Evolutionary conservation across 2,329 filamentous ascomycete genomes (phyloP).

Genomic region (Botryosphaeria dothidea): DNA sequence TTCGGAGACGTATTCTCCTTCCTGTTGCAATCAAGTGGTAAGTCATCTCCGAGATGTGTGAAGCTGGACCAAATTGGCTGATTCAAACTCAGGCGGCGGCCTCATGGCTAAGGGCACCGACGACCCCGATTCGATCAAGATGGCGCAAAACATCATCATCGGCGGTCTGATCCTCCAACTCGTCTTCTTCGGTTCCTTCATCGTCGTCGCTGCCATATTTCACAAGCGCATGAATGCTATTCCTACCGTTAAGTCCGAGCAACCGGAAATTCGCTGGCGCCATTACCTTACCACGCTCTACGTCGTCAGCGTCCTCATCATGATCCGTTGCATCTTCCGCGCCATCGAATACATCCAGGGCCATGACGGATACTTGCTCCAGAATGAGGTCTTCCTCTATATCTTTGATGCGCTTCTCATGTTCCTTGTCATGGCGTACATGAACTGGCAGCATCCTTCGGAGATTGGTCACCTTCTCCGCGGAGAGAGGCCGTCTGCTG

Average conservation of each 20-base stretch:
- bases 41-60: neutral
- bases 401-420: constrained; percentile 51
- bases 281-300: constrained; percentile 48
- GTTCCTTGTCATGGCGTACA: constrained; percentile 44
- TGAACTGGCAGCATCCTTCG: constrained; percentile 41
- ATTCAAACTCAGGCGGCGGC: neutral
- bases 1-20: constrained; percentile 45
- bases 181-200: constrained; percentile 34
- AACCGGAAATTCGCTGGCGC: constrained; percentile 26
- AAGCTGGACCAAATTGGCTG: neutral
- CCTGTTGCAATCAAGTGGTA: constrained; percentile 36
- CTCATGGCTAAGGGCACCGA: constrained; percentile 2
- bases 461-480: constrained; percentile 24
- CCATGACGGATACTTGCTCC: constrained; percentile 45
- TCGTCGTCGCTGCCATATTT: constrained; percentile 32
- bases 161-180: constrained; percentile 36
- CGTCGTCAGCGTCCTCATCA: constrained; percentile 45
- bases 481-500: neutral
- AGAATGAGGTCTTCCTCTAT: constrained; percentile 49
- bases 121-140: neutral
- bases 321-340: constrained; percentile 51
- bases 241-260: neutral
- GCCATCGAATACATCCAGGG: constrained; percentile 52
- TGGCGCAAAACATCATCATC: constrained; percentile 20
- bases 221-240: constrained; percentile 22